Conservation (phyloP, 768 basidiomycete species). For the Termitomyces sp. region DNA sequence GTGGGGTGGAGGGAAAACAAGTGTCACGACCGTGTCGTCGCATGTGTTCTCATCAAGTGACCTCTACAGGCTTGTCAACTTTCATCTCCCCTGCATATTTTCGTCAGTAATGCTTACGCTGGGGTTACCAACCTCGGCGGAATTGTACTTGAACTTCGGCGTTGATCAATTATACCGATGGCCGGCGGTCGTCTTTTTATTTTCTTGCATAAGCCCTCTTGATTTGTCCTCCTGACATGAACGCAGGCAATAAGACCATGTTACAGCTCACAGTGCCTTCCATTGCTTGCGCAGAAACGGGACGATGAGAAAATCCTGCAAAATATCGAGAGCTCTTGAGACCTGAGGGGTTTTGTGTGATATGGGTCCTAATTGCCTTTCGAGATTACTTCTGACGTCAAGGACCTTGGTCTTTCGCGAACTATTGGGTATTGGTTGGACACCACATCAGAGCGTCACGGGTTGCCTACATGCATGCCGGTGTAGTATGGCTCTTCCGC, state of each 20-base stretch:
- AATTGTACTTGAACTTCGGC: conserved; percentile 17
- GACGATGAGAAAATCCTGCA: not conserved
- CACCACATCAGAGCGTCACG: not conserved
- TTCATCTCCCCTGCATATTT: not conserved
- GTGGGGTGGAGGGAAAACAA: not conserved
- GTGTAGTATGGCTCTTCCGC: conserved; percentile 12
- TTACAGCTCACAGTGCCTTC: not conserved
- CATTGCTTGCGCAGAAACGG: not conserved
- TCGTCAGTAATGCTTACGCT: not conserved
- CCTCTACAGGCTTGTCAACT: too few species aligned
- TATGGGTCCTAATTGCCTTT: not conserved
- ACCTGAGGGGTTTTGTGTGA: too few species aligned
- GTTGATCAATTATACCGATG: not conserved
- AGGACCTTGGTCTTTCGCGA: not conserved
- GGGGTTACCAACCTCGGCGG: not conserved
- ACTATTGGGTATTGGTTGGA: not conserved
- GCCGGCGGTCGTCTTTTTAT: not conserved
- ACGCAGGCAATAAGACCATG: not conserved
- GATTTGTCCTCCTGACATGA: not conserved
- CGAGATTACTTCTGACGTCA: not conserved
- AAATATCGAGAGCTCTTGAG: not conserved
- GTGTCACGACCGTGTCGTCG: not conserved
- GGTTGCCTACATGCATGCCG: not conserved
- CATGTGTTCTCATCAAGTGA: not conserved
- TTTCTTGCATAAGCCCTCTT: not conserved